Percentiles rank a stretch among this genome's conserved stretches.
phyloP scores from a whole-genome alignment of 495 filamentous ascomycete species.

The Tuber indicum region DNA sequence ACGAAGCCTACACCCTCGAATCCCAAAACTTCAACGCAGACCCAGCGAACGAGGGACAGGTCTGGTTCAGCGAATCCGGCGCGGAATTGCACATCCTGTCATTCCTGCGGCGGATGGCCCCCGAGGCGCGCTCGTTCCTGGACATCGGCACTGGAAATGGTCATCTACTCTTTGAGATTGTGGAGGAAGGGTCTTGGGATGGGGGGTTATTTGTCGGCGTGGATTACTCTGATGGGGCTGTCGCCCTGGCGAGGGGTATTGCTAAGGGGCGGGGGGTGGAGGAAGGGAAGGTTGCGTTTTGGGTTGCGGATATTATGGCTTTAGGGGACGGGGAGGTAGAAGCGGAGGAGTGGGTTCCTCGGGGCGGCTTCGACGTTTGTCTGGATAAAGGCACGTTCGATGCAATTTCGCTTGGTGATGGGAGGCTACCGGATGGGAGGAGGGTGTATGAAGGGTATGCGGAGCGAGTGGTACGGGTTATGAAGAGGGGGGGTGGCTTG shows the following conservation, averaged over 20 bases:
- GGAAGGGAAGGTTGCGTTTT: slow-evolving; percentile 53
- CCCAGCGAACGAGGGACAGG: slow-evolving; percentile 59
- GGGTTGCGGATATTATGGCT: slow-evolving; percentile 67
- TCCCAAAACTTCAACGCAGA: slow-evolving; percentile 56
- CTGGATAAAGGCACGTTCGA: slow-evolving; percentile 98
- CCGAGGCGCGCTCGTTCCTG: slow-evolving; percentile 51
- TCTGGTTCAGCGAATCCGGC: slow-evolving; percentile 70
- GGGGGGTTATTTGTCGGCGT: slow-evolving; percentile 63
- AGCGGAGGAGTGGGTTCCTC: slow-evolving; percentile 32
- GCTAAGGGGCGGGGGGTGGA: slow-evolving; percentile 41
- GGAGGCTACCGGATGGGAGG: slow-evolving; percentile 50
- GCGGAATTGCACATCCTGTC: slow-evolving; percentile 57
- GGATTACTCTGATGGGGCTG: slow-evolving; percentile 71
- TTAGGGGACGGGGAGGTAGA: not conserved
- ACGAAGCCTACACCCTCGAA: slow-evolving; percentile 57
- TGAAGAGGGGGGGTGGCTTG: slow-evolving; percentile 63
- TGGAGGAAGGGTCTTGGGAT: slow-evolving; percentile 48
- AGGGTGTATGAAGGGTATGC: slow-evolving; percentile 69
- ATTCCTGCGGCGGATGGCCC: slow-evolving; percentile 48
- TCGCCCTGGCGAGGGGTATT: slow-evolving; percentile 60
- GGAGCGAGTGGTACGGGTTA: slow-evolving; percentile 55
- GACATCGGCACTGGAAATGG: slow-evolving; percentile 88
- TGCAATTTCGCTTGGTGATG: slow-evolving; percentile 69
- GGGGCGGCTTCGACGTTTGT: slow-evolving; percentile 69
- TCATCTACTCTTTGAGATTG: slow-evolving; percentile 69